These are phyloP conservation scores for Ascoidea tarda DNA, from an alignment of 805 yeast species.

Conservation along the genomic window DNA sequence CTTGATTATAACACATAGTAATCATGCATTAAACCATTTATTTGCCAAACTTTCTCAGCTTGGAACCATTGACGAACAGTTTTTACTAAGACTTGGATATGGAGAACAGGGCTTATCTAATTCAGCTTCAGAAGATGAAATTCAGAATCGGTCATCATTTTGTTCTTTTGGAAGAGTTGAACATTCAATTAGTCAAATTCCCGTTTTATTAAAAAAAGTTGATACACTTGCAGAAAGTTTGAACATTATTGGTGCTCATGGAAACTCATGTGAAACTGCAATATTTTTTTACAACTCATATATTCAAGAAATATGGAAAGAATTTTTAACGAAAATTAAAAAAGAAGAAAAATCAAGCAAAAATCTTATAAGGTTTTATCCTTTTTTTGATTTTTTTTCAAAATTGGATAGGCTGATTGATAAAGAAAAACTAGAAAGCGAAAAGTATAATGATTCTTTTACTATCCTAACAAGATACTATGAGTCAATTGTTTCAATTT, in stretches of 20 bases:
- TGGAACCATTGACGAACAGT: slow-evolving; percentile 12
- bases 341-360: not conserved
- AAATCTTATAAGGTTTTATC: slow-evolving; percentile 3
- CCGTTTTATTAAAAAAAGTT: slow-evolving; percentile 14
- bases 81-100: slow-evolving; percentile 15
- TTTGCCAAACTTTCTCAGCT: slow-evolving; percentile 12
- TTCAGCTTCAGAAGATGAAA: slow-evolving; percentile 3
- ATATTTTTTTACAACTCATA: slow-evolving; percentile 15
- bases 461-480: slow-evolving; percentile 9
- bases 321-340: slow-evolving; percentile 5
- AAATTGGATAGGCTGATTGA: not conserved
- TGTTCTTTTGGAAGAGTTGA: slow-evolving; percentile 11
- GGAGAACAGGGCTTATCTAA: slow-evolving; percentile 11
- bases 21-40: slow-evolving; percentile 14
- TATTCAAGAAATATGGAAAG: slow-evolving; percentile 7
- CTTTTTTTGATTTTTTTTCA: slow-evolving; percentile 8
- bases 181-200: slow-evolving; percentile 7
- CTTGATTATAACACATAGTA: slow-evolving; percentile 17
- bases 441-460: not conserved
- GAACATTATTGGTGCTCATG: slow-evolving; percentile 20
- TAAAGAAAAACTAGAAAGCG: not conserved
- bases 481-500: slow-evolving; percentile 13
- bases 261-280: slow-evolving; percentile 22
- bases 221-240: slow-evolving; percentile 17
- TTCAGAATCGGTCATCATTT: not conserved